phyloP scores from a whole-genome alignment of 2,329 filamentous ascomycete species.

The Sporothrix curviconia region DNA sequence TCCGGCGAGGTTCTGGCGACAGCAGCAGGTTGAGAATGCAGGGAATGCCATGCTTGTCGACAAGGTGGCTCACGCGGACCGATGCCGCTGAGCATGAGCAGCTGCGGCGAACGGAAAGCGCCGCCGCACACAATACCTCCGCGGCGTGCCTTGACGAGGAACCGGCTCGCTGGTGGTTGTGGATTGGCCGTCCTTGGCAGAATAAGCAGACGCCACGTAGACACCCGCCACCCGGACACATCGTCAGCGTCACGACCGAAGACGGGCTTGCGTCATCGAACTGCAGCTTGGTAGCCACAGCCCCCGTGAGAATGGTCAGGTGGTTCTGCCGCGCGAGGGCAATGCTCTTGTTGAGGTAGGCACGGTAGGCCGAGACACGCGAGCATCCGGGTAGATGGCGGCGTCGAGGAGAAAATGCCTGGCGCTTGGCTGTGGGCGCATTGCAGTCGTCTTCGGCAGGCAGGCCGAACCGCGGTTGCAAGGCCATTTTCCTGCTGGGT shows the following conservation, averaged over 20 bases:
- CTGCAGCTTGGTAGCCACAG: constrained; percentile 25
- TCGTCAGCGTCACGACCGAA: not conserved
- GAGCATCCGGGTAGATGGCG: constrained; percentile 22
- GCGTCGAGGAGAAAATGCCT: constrained; percentile 26
- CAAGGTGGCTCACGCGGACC: constrained; percentile 22
- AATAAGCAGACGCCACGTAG: constrained; percentile 16
- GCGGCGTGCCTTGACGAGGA: constrained; percentile 22
- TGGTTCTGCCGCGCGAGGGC: constrained; percentile 19
- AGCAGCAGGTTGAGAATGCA: constrained; percentile 21
- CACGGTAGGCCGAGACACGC: constrained; percentile 24
- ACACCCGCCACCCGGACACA: constrained; percentile 23
- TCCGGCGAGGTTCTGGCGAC: constrained; percentile 26
- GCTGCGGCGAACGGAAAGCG: constrained; percentile 26
- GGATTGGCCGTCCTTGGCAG: not conserved
- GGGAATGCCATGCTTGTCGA: constrained; percentile 21
- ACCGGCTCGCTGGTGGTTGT: no score
- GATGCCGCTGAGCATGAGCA: constrained; percentile 30
- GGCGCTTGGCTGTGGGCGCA: constrained; percentile 23
- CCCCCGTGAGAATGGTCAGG: constrained; percentile 28
- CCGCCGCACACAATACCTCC: constrained; percentile 29
- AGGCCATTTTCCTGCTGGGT: no score
- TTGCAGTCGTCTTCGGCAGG: constrained; percentile 25
- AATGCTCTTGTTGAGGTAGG: constrained; percentile 24
- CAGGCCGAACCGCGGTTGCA: no score
- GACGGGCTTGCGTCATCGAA: constrained; percentile 18